Percentiles rank a stretch among this genome's conserved stretches.
These are phyloP conservation scores for Diaporthe batatas DNA, from an alignment of 2,329 filamentous ascomycete genomes.

Conservation along the genomic window DNA sequence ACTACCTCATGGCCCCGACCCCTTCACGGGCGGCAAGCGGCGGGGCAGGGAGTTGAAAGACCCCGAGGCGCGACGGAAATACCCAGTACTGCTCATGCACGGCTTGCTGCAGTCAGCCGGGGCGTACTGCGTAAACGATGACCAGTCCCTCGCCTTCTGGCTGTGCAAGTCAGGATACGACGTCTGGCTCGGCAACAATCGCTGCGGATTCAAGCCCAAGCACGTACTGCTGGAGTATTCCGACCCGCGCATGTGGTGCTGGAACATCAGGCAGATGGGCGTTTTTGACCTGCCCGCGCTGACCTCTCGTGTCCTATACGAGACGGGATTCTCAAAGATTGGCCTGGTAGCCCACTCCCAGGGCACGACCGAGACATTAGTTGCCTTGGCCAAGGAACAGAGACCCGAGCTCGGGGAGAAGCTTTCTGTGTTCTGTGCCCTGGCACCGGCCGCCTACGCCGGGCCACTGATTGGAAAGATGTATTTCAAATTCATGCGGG, in stretches of 20 bases:
- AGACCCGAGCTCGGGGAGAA: conserved; percentile 85
- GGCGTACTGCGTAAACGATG: conserved; percentile 91
- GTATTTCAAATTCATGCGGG: conserved; percentile 92
- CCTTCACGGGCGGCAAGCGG: conserved; percentile 66
- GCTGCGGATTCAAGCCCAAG: conserved; percentile 85
- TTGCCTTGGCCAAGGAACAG: conserved; percentile 91
- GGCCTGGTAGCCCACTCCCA: conserved; percentile 90
- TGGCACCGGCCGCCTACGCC: conserved; percentile 91
- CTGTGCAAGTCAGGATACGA: conserved; percentile 93
- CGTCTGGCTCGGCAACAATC: conserved; percentile 95
- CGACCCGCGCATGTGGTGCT: conserved; percentile 95
- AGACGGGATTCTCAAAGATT: conserved; percentile 87
- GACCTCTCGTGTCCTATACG: conserved; percentile 80
- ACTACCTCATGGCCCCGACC: conserved; percentile 68
- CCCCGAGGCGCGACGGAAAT: conserved; percentile 67
- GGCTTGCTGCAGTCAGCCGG: conserved; percentile 90
- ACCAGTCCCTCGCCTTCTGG: conserved; percentile 90
- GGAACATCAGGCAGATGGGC: conserved; percentile 96
- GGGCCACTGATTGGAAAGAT: conserved; percentile 87
- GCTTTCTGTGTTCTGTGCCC: conserved; percentile 89
- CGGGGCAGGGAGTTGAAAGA: conserved; percentile 53
- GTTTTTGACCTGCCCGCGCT: conserved; percentile 88
- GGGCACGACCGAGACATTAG: conserved; percentile 89
- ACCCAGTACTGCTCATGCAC: conserved; percentile 89
- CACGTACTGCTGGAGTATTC: conserved; percentile 78